Conservation (phyloP, 805 yeast genomes). For the Ogataea zsoltii region DNA sequence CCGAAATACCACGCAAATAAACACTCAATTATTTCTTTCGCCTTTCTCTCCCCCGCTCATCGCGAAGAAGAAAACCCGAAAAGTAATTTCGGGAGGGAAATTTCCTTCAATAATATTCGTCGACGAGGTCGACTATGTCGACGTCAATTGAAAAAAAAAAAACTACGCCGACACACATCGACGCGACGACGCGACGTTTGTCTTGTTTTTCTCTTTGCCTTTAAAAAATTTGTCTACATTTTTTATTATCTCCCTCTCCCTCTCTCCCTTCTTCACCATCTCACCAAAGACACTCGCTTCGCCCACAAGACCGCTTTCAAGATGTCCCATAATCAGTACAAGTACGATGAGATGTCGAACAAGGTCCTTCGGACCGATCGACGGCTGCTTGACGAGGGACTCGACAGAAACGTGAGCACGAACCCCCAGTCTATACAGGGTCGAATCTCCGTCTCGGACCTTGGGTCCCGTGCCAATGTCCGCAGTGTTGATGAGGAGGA, state of each 20-base stretch:
- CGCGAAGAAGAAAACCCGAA: slow-evolving; percentile 8
- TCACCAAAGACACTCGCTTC: neutral
- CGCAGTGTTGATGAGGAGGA: slow-evolving; percentile 15
- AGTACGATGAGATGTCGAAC: slow-evolving; percentile 75
- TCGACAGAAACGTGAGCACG: slow-evolving; percentile 50
- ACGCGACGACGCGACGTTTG: too few relatives aligned
- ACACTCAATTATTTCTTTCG: neutral
- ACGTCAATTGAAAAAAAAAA: neutral
- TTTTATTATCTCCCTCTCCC: neutral
- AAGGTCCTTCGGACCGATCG: slow-evolving; percentile 66
- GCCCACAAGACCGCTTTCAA: neutral
- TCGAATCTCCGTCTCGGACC: slow-evolving; percentile 61
- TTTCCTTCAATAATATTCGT: slow-evolving; percentile 12
- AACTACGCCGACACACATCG: too few relatives aligned
- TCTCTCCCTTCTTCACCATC: neutral
- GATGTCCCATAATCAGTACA: slow-evolving; percentile 35
- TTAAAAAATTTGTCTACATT: too few relatives aligned
- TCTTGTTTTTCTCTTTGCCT: too few relatives aligned
- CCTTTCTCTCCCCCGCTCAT: slow-evolving; percentile 2
- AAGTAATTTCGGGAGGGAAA: slow-evolving; percentile 23
- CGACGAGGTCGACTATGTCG: slow-evolving; percentile 5
- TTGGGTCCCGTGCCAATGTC: slow-evolving; percentile 46
- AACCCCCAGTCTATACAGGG: slow-evolving; percentile 77
- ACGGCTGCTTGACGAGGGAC: slow-evolving; percentile 44
- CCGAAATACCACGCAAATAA: slow-evolving; percentile 4